These are phyloP conservation scores for Stromatinia cepivora DNA, from an alignment of 2,329 filamentous ascomycete species.

Conservation along the genomic window DNA sequence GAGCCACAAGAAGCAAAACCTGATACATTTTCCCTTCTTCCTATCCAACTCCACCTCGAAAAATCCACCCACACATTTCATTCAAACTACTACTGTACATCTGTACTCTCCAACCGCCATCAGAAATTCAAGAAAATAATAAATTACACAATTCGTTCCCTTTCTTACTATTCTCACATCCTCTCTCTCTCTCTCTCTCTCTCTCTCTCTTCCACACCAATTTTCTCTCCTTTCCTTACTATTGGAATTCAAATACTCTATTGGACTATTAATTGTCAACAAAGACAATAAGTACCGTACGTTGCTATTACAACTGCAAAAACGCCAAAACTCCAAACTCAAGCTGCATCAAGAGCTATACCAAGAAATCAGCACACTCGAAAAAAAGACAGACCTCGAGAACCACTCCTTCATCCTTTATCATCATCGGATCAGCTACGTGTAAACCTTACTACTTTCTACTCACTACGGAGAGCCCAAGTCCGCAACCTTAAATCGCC, in stretches of 20 bases:
- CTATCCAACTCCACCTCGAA: conserved; percentile 31
- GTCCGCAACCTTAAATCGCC: background rate
- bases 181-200: too few relatives aligned
- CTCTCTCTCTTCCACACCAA: background rate
- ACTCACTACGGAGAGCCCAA: background rate
- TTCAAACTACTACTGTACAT: too few relatives aligned
- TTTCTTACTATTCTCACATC: background rate
- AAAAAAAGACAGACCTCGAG: background rate
- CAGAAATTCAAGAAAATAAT: too few relatives aligned
- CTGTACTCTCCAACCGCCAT: too few relatives aligned
- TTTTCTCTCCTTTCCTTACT: conserved; percentile 2
- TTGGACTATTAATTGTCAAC: background rate
- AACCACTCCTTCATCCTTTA: conserved; percentile 5
- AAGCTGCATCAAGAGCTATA: background rate
- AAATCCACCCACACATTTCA: background rate
- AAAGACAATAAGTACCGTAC: background rate
- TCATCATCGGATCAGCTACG: background rate
- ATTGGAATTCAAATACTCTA: background rate
- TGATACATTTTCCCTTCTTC: conserved; percentile 3
- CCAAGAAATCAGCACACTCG: background rate
- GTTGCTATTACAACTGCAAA: background rate
- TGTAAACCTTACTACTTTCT: background rate
- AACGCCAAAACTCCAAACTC: background rate
- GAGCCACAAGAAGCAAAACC: background rate
- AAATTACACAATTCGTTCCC: background rate